Percentiles rank a stretch among this genome's conserved stretches.
phyloP scores from a whole-genome alignment of 371 early-diverging fungal species.

The Rhizopus sp. region DNA sequence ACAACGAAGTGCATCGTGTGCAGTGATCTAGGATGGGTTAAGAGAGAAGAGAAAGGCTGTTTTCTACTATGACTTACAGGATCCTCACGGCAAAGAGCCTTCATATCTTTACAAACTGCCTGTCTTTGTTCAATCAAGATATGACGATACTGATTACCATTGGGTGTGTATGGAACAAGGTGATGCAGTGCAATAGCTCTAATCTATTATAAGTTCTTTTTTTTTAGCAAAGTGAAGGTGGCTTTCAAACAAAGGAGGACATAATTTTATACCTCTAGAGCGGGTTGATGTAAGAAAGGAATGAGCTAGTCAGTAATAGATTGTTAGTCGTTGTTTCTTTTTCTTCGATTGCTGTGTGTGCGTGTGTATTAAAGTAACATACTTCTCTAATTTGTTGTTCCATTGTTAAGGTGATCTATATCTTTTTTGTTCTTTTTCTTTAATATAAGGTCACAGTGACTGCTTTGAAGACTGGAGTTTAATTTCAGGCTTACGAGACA shows the following conservation, averaged over 20 bases:
- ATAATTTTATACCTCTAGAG: slow-evolving; percentile 56
- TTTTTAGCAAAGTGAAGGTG: not conserved
- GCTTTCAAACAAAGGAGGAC: not conserved
- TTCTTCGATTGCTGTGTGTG: not conserved
- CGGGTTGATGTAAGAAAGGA: slow-evolving; percentile 64
- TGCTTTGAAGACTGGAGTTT: no score
- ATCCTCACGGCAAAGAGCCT: slow-evolving; percentile 69
- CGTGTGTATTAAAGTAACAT: not conserved
- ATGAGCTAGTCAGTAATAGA: slow-evolving; percentile 41
- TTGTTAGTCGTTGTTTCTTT: not conserved
- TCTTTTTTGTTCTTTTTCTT: no score
- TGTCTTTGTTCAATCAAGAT: slow-evolving; percentile 63
- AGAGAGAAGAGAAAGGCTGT: not conserved
- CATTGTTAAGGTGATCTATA: slow-evolving; percentile 8
- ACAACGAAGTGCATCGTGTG: slow-evolving; percentile 81
- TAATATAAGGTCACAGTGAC: no score
- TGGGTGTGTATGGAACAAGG: slow-evolving; percentile 73
- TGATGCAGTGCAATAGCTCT: slow-evolving; percentile 80
- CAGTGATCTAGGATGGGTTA: slow-evolving; percentile 57
- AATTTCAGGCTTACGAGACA: no score
- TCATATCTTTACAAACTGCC: slow-evolving; percentile 67
- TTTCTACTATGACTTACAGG: slow-evolving; percentile 48
- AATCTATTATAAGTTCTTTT: slow-evolving; percentile 48
- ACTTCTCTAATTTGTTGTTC: slow-evolving; percentile 32
- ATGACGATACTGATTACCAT: slow-evolving; percentile 60